Evolutionary conservation across 345 rosid species (phyloP), one percentile per base, ranked within the genome.

Genomic region (Sisymbrium altissimum): DNA sequence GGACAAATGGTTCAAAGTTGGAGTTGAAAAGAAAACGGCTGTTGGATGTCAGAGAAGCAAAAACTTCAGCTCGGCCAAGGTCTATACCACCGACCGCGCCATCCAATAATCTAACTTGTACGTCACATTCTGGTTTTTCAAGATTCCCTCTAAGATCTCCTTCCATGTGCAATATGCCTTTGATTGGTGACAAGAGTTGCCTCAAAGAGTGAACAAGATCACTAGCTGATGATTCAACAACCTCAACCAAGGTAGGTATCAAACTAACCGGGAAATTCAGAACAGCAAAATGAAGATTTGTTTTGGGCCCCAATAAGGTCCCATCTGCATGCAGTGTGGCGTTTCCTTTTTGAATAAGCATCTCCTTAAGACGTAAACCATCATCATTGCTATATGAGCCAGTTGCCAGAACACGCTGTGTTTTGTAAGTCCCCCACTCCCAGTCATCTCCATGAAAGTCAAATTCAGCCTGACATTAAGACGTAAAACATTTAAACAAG

Each of bases 291-390:
- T 95, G 97, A 69, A 95, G 96, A 80, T 87, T 95, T 72, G 95
- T 87, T 84, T 91, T 95, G 29, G 95, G 90, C 78, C 97, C 97
- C 69, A 88, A 69, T 68, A 91, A 79, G 74, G 93, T 91, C 55
- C 99, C 99, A 81, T 95, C 97, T 61, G 97, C 97, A 83, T 95
- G 99, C 81, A 95, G 68, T 14, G 99, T 95, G 53, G 99, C 99
- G 59, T 91, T 89, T 80, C 88, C 99, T 78, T 89, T 89, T 80
- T 88, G 97, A 81, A 95, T 88, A 74, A 91, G 91, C 74, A 91
- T 86, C 79, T 87, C 91, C 76, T 91, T 96, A 65, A 95, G 96
- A 55, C 88, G 93, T 70, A 95, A 82, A 67, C 99, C 99, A 79
- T 89, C 96, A 79, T 92, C 89, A 23, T 95, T 91, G 84, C 92